Percentiles rank a stretch among this genome's conserved stretches.
phyloP scores from a whole-genome alignment of 2,329 filamentous ascomycete genomes.

The Monosporascus sp. region DNA sequence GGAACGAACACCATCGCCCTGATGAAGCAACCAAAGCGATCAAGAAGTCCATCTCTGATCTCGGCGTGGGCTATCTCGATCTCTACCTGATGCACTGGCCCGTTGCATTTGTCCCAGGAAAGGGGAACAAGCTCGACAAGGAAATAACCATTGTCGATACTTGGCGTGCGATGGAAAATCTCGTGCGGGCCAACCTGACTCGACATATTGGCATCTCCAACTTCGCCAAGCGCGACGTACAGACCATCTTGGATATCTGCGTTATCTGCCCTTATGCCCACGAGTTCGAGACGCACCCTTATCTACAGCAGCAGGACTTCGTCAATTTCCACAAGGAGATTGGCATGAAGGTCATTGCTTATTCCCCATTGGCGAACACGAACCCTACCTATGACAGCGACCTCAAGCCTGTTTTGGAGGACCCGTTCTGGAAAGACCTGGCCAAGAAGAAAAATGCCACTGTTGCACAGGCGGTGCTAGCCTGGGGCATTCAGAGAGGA shows the following conservation, averaged over 20 bases:
- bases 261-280: conserved; percentile 49
- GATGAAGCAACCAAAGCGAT: conserved; percentile 38
- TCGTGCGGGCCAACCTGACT: conserved; percentile 46
- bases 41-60: conserved; percentile 38
- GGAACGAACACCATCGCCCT: conserved; percentile 25
- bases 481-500: conserved; percentile 42
- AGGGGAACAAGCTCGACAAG: conserved; percentile 21
- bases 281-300: conserved; percentile 51
- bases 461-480: conserved; percentile 37
- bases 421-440: conserved; percentile 32
- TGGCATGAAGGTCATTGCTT: conserved; percentile 37
- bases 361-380: conserved; percentile 47
- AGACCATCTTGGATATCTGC: conserved; percentile 34
- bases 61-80: conserved; percentile 45
- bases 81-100: conserved; percentile 45
- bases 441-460: conserved; percentile 35
- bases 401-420: conserved; percentile 31
- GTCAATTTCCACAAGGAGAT: conserved; percentile 37
- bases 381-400: conserved; percentile 40
- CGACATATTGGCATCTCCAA: conserved; percentile 59
- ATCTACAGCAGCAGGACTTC: conserved; percentile 44
- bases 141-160: conserved; percentile 34
- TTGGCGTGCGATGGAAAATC: conserved; percentile 53
- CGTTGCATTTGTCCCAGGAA: conserved; percentile 28
- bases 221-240: conserved; percentile 40